Percentiles rank a stretch among this genome's conserved stretches.
phyloP scores from a whole-genome alignment of 2,329 filamentous ascomycete genomes.

The Bipolaris bicolor region DNA sequence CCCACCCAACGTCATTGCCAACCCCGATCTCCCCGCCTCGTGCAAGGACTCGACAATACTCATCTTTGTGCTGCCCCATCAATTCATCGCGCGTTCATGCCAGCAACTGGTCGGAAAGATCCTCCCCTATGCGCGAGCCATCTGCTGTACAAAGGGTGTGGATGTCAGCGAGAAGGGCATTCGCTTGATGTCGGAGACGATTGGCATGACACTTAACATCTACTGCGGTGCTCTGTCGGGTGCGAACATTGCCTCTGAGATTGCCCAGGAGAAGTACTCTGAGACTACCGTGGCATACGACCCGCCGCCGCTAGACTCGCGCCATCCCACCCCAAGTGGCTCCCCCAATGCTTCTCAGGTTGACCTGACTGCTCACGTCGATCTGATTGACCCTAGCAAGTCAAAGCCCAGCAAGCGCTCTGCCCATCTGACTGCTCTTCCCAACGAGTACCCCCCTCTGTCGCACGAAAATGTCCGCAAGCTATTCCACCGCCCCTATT shows the following conservation, averaged over 20 bases:
- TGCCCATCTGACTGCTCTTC: slow-evolving; percentile 76
- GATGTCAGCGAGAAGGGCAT: slow-evolving; percentile 87
- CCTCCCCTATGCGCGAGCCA: slow-evolving; percentile 86
- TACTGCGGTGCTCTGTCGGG: slow-evolving; percentile 96
- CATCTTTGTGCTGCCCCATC: slow-evolving; percentile 95
- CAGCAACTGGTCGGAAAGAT: slow-evolving; percentile 85
- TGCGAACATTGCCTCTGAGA: slow-evolving; percentile 94
- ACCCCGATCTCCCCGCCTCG: slow-evolving; percentile 78
- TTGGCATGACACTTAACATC: slow-evolving; percentile 87
- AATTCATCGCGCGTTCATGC: slow-evolving; percentile 90
- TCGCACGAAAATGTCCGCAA: slow-evolving; percentile 82
- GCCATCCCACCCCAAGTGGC: slow-evolving; percentile 67
- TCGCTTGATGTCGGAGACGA: slow-evolving; percentile 91
- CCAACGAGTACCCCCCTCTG: slow-evolving; percentile 81
- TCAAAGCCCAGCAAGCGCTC: slow-evolving; percentile 64
- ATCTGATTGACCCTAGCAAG: slow-evolving; percentile 60
- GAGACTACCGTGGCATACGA: slow-evolving; percentile 98
- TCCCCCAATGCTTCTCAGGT: slow-evolving; percentile 57
- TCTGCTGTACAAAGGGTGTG: slow-evolving; percentile 98
- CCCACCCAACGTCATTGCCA: slow-evolving; percentile 82
- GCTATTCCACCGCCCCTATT: slow-evolving; percentile 95
- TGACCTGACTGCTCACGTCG: slow-evolving; percentile 56
- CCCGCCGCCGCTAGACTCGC: slow-evolving; percentile 85
- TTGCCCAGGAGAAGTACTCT: slow-evolving; percentile 93
- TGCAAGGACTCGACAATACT: slow-evolving; percentile 86